phyloP scores from a whole-genome alignment of 2,329 filamentous ascomycete genomes.

The Fusarium sp. region DNA sequence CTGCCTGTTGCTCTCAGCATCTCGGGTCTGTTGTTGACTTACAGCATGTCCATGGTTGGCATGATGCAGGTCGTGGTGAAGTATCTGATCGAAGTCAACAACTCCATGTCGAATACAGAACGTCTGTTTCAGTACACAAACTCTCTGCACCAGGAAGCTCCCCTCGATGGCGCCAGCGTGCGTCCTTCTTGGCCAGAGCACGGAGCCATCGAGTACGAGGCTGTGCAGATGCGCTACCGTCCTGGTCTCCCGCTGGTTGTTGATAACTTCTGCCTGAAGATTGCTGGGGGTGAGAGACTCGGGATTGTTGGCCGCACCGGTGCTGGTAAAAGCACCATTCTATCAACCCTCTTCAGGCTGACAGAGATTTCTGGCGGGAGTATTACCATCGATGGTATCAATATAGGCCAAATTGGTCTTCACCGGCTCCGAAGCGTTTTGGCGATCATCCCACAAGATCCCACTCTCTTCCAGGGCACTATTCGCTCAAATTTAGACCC shows the following conservation, averaged over 20 bases:
- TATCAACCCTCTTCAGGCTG: conserved; percentile 79
- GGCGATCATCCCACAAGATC: conserved; percentile 81
- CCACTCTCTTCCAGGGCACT: conserved; percentile 81
- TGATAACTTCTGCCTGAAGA: conserved; percentile 71
- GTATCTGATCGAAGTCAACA: background rate
- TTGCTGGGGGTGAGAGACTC: conserved; percentile 71
- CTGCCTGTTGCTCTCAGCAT: background rate
- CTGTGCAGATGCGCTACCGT: conserved; percentile 60
- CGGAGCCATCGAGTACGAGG: background rate
- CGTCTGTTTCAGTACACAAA: background rate
- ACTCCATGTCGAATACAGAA: background rate
- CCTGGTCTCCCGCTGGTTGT: conserved; percentile 74
- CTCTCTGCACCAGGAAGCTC: background rate
- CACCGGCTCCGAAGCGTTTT: conserved; percentile 74
- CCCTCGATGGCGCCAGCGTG: background rate
- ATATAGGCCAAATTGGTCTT: conserved; percentile 76
- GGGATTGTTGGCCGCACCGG: conserved; percentile 80
- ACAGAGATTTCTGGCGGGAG: conserved; percentile 73
- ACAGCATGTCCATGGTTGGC: background rate
- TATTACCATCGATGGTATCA: conserved; percentile 75
- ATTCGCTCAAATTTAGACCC: conserved; percentile 70
- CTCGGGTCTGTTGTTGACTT: background rate
- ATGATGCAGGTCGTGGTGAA: background rate
- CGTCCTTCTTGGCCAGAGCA: background rate
- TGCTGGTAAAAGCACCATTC: conserved; percentile 78